Conservation (phyloP, 2,329 filamentous ascomycete species). For the Phyllosticta paracitricarpa region DNA sequence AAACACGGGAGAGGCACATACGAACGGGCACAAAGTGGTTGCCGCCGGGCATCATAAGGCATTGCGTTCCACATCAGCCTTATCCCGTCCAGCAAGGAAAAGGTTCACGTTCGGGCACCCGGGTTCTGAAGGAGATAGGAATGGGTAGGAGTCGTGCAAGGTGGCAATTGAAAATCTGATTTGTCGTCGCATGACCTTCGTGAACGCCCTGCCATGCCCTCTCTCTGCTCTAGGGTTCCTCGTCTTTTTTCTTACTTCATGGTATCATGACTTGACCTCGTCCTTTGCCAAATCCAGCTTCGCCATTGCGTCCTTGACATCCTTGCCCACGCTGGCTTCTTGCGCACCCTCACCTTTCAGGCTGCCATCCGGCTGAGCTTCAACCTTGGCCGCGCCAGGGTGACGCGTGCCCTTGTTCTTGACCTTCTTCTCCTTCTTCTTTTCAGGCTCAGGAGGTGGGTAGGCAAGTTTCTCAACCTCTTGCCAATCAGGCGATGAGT, state of each 20-base stretch:
- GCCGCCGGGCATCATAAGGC: not conserved
- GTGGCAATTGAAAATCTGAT: not conserved
- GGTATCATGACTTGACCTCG: constrained; percentile 9
- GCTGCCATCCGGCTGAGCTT: constrained; percentile 36
- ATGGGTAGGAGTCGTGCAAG: not conserved
- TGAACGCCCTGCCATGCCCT: not conserved
- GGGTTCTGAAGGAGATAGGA: not conserved
- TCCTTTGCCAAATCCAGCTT: constrained; percentile 14
- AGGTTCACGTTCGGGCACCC: not conserved
- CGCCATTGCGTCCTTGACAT: constrained; percentile 25
- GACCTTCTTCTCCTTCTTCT: constrained; percentile 60
- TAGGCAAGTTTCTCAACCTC: constrained; percentile 69
- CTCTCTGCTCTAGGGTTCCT: not conserved
- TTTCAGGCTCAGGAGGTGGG: constrained; percentile 52
- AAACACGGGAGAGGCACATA: too few species aligned
- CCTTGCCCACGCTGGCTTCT: constrained; percentile 31
- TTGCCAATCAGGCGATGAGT: constrained; percentile 69
- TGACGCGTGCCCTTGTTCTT: constrained; percentile 57
- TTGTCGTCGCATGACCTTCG: not conserved
- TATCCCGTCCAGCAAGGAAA: not conserved
- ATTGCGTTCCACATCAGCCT: not conserved
- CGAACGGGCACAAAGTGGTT: not conserved
- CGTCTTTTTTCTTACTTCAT: not conserved
- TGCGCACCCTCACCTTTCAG: constrained; percentile 34
- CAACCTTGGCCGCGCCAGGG: constrained; percentile 39